phyloP scores from a whole-genome alignment of 768 basidiomycete genomes.

The Mycena kentingensis region DNA sequence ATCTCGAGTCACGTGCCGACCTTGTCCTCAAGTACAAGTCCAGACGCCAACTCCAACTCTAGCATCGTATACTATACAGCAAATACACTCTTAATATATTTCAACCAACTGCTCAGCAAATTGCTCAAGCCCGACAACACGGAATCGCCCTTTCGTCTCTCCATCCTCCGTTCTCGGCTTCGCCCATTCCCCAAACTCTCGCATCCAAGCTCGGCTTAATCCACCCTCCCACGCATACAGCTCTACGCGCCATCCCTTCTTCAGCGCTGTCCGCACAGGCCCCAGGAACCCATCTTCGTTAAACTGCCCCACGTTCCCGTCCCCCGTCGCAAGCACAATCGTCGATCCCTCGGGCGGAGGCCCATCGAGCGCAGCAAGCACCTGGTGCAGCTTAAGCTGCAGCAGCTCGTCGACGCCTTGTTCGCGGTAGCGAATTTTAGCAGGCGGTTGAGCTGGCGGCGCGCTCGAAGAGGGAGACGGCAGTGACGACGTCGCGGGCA shows the following conservation, averaged over 20 bases:
- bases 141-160: slow-evolving; percentile 53
- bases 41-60: background rate
- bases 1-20: no score
- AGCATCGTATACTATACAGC: no score
- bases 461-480: slow-evolving; percentile 13
- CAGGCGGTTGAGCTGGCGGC: slow-evolving; percentile 35
- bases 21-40: no score
- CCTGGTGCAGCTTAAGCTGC: slow-evolving; percentile 90
- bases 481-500: slow-evolving; percentile 18
- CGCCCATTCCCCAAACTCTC: slow-evolving; percentile 61
- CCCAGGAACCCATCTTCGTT: slow-evolving; percentile 92
- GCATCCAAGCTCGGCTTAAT: slow-evolving; percentile 74
- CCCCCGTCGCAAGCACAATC: slow-evolving; percentile 91
- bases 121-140: slow-evolving; percentile 65
- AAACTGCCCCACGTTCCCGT: slow-evolving; percentile 90
- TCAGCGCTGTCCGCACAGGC: slow-evolving; percentile 81
- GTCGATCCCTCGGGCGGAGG: slow-evolving; percentile 66
- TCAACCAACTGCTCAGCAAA: slow-evolving; percentile 64
- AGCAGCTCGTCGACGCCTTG: slow-evolving; percentile 96
- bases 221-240: slow-evolving; percentile 90
- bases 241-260: slow-evolving; percentile 93
- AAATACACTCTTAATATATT: slow-evolving; percentile 27
- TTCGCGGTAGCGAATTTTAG: slow-evolving; percentile 70
- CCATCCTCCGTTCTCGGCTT: slow-evolving; percentile 33
- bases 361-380: slow-evolving; percentile 68